A percentile compares a stretch with the other conserved stretches of the same genome.
Evolutionary conservation across 2,329 filamentous ascomycete species (phyloP).

Genomic region (Curvularia verruculosa): DNA sequence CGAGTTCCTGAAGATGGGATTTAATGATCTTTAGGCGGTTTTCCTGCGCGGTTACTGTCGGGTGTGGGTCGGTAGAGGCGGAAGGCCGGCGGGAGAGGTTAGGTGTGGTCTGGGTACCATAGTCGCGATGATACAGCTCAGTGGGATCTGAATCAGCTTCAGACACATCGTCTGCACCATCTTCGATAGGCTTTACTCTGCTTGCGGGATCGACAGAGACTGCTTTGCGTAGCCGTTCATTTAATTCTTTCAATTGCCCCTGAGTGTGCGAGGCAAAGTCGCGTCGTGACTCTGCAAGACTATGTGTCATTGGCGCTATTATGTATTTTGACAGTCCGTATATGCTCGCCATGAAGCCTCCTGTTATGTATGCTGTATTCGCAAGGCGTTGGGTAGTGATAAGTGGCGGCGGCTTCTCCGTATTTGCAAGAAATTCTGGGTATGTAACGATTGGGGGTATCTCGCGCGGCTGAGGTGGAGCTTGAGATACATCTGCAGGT

Average conservation of each 20-base stretch:
- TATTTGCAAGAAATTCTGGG: slow-evolving; percentile 67
- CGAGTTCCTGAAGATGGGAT: slow-evolving; percentile 59
- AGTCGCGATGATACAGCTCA: slow-evolving; percentile 81
- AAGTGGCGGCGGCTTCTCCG: slow-evolving; percentile 64
- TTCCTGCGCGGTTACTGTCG: slow-evolving; percentile 48
- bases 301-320: slow-evolving; percentile 65
- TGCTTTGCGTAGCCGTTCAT: slow-evolving; percentile 62
- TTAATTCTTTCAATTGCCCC: slow-evolving; percentile 60
- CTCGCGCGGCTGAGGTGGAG: slow-evolving; percentile 45
- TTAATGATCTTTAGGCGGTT: slow-evolving; percentile 58
- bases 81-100: slow-evolving; percentile 52
- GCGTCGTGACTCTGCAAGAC: slow-evolving; percentile 61
- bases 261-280: slow-evolving; percentile 61
- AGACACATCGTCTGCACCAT: slow-evolving; percentile 49
- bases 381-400: slow-evolving; percentile 62
- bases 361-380: slow-evolving; percentile 63
- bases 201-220: slow-evolving; percentile 66
- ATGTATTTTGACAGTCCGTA: slow-evolving; percentile 76
- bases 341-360: slow-evolving; percentile 62
- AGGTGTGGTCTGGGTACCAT: slow-evolving; percentile 76
- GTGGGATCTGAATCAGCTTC: slow-evolving; percentile 68
- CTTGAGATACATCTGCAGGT: slow-evolving; percentile 17
- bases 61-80: slow-evolving; percentile 31
- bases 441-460: slow-evolving; percentile 70
- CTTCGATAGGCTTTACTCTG: slow-evolving; percentile 37